Percentiles rank a stretch among this genome's conserved stretches.
These are phyloP conservation scores for Aureobasidium sp. DNA, from an alignment of 2,329 filamentous ascomycete genomes.

Conservation along the genomic window DNA sequence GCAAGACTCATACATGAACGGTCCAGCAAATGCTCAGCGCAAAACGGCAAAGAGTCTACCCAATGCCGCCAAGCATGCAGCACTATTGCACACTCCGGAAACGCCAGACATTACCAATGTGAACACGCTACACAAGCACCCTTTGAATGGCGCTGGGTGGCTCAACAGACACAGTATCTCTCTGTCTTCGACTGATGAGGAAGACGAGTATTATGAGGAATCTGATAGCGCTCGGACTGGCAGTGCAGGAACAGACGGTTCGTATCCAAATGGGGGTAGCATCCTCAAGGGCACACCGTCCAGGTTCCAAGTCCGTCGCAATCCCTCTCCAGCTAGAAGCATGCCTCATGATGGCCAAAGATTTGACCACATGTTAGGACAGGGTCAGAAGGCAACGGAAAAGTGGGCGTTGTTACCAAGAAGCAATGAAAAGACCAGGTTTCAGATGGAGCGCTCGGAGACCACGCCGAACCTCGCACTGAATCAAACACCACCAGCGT, in stretches of 20 bases:
- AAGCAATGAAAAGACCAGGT: not conserved
- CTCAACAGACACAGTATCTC: slow-evolving; percentile 8
- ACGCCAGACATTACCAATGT: not conserved
- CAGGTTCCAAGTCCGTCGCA: slow-evolving; percentile 27
- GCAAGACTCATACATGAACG: slow-evolving; percentile 22
- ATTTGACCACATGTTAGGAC: not conserved
- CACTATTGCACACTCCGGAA: not conserved
- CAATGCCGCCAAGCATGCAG: not conserved
- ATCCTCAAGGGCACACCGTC: slow-evolving; percentile 31
- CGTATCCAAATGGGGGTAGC: slow-evolving; percentile 29
- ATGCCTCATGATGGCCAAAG: slow-evolving; percentile 22
- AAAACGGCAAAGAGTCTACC: not conserved
- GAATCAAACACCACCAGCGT: not conserved
- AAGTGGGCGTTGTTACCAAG: not conserved
- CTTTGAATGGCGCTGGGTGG: not conserved
- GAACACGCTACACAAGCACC: not conserved
- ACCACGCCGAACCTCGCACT: slow-evolving; percentile 3
- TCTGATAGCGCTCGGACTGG: slow-evolving; percentile 19
- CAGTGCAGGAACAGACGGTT: slow-evolving; percentile 22
- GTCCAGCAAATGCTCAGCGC: not conserved
- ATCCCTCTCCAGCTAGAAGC: slow-evolving; percentile 18
- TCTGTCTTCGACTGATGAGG: slow-evolving; percentile 18
- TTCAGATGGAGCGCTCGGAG: slow-evolving; percentile 8
- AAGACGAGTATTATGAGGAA: slow-evolving; percentile 14
- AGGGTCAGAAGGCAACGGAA: not conserved